These are phyloP conservation scores for Beta vulgaris DNA, from an alignment of 148 eudicot species.

Conservation along the genomic window DNA sequence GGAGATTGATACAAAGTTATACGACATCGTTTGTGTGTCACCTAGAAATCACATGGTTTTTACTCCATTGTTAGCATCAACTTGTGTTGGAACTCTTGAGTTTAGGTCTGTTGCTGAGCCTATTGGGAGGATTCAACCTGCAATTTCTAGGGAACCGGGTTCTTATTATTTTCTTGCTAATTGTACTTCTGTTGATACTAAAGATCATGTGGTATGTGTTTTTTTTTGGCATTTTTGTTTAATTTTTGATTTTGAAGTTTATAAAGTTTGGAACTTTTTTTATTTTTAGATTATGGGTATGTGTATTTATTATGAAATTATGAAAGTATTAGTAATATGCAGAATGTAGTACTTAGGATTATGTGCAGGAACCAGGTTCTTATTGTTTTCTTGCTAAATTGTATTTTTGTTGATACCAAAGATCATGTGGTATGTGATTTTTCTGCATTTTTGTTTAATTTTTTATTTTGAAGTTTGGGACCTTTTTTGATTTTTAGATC, in stretches of 20 bases:
- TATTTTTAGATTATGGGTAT: neutral
- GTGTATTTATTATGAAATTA: neutral
- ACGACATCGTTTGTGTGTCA: slow-evolving; percentile 84
- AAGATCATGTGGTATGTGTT: slow-evolving; percentile 55
- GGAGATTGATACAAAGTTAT: slow-evolving; percentile 62
- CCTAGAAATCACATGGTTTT: slow-evolving; percentile 98
- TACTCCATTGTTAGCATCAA: slow-evolving; percentile 86
- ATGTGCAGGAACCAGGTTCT: slow-evolving; percentile 86
- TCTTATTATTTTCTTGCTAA: slow-evolving; percentile 78
- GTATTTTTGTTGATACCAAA: slow-evolving; percentile 51
- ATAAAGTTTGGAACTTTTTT: no score
- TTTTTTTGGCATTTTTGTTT: no score
- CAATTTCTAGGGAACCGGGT: slow-evolving; percentile 79
- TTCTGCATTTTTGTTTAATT: no score
- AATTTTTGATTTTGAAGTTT: no score
- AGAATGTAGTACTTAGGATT: no score
- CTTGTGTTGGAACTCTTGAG: slow-evolving; percentile 93
- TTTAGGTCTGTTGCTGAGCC: slow-evolving; percentile 97
- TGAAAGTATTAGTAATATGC: no score
- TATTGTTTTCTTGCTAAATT: slow-evolving; percentile 73
- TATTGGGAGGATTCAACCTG: slow-evolving; percentile 80
- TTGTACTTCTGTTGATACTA: slow-evolving; percentile 56
- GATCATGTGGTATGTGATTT: slow-evolving; percentile 28
- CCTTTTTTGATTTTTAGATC: neutral
- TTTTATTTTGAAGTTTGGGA: neutral